Percentiles rank a stretch among this genome's conserved stretches.
These are phyloP conservation scores for Sarcodon sp. DNA, from an alignment of 768 basidiomycete species.

Conservation along the genomic window DNA sequence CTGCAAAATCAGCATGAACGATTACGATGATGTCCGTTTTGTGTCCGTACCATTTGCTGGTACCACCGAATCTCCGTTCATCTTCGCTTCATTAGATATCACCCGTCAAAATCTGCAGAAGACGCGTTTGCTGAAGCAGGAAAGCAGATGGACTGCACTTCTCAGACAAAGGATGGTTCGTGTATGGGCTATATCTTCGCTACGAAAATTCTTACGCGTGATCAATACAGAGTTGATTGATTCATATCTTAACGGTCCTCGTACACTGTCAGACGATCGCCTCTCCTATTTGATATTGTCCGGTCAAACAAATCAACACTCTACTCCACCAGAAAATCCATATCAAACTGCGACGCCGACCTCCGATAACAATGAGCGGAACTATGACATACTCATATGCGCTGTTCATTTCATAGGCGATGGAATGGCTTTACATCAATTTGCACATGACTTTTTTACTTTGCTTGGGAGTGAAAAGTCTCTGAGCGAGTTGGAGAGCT, in stretches of 20 bases:
- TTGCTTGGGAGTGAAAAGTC: slow-evolving; percentile 32
- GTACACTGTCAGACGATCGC: slow-evolving; percentile 53
- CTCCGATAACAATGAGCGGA: slow-evolving; percentile 8
- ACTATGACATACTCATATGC: slow-evolving; percentile 58
- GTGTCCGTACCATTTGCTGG: slow-evolving; percentile 29
- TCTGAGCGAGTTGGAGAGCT: slow-evolving; percentile 15
- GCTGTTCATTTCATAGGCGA: slow-evolving; percentile 79
- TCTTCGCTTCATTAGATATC: slow-evolving; percentile 24
- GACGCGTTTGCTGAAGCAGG: slow-evolving; percentile 37
- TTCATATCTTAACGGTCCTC: slow-evolving; percentile 63
- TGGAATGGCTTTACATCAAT: slow-evolving; percentile 76
- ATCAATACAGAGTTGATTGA: slow-evolving; percentile 41
- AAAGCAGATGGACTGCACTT: slow-evolving; percentile 33
- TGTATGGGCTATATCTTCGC: neutral
- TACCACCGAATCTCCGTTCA: neutral
- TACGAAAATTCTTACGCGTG: neutral
- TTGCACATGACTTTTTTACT: slow-evolving; percentile 69
- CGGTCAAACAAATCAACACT: slow-evolving; percentile 13
- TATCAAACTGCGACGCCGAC: slow-evolving; percentile 8
- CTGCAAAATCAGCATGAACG: slow-evolving; percentile 42
- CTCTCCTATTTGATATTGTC: slow-evolving; percentile 57
- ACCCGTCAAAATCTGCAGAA: slow-evolving; percentile 25
- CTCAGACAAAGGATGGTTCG: slow-evolving; percentile 42
- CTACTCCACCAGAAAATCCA: slow-evolving; percentile 21
- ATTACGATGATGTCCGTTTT: slow-evolving; percentile 55